phyloP scores from a whole-genome alignment of 306 rosid species.

The Trifolium fragiferum region DNA sequence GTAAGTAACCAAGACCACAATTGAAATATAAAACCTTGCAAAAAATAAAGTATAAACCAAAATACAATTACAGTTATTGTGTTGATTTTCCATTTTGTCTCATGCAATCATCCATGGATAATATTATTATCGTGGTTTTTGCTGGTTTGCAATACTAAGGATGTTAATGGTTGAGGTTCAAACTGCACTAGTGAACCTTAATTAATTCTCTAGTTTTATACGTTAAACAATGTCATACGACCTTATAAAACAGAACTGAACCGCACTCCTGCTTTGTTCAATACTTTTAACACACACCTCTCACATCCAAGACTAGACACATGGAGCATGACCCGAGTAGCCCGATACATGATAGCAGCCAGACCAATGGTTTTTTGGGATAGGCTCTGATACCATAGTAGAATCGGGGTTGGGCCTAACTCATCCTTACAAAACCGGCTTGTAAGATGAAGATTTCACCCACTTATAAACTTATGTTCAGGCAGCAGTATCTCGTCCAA shows the following conservation, averaged over 20 bases:
- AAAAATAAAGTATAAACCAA: slow-evolving; percentile 14
- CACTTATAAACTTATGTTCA: not conserved
- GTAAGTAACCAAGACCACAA: not conserved
- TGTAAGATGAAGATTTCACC: not conserved
- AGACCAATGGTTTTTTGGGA: no score
- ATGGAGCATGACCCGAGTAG: no score
- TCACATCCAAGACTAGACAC: no score
- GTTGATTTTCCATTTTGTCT: slow-evolving; percentile 1
- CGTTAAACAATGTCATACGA: slow-evolving; percentile 11
- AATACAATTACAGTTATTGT: not conserved
- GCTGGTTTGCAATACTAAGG: not conserved
- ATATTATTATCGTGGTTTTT: not conserved
- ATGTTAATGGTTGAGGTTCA: slow-evolving; percentile 12
- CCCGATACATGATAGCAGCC: no score
- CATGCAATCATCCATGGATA: not conserved
- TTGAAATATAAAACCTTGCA: not conserved
- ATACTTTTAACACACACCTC: not conserved
- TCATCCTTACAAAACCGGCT: not conserved
- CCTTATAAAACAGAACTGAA: slow-evolving; percentile 9
- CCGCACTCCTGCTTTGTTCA: not conserved
- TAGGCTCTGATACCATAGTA: no score
- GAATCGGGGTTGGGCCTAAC: not conserved
- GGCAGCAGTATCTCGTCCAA: not conserved
- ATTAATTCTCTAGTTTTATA: slow-evolving; percentile 20
- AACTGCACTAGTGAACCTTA: slow-evolving; percentile 16